Base-by-base conservation (phyloP, 805 yeast species). In the Starmera pachycereana region DNA sequence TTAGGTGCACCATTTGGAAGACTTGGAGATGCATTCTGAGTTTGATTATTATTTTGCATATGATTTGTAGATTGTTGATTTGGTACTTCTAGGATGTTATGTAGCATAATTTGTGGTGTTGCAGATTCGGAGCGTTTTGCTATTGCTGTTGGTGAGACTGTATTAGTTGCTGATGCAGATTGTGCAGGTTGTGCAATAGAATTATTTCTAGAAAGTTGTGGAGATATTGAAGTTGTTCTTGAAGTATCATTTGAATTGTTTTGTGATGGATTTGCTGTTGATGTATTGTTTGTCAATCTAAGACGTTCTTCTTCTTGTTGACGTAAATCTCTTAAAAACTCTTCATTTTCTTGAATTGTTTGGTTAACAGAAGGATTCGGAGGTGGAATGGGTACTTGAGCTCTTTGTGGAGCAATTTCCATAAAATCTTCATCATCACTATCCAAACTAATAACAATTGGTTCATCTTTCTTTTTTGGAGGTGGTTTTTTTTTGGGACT, bases 381-480 rank as follows among this genome's bases (percentile, higher is more conserved):
- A 22, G 27, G 27, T 4, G 27, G 27, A 7, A 22, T 22, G 7
- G 27, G 9, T 8, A 22, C 3, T 22, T 22, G 27, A 2, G 27
- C 9, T 30, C 32, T 30, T 10, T 30, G 32, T n/a, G 22, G 22
- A 25, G 16, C 3, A 8, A 29, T 32, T 8, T 49, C 58, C 6
- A 63, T 71, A 8, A 22, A 22, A 10, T 63, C 71, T 33, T 68
- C 74, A 35, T 62, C 63, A 31, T 69, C 76, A 43, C 76, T 72
- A 44, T 73, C 78, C 29, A 76, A 55, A 0, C 71, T 65, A 4
- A 76, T 72, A 1, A 73, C 56, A 35, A 69, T 68, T 4, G 71
- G 66, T 12, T 48, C 37, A 16, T 44, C 36, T 16, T 43, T 43
- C 30, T 44, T 37, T 12, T 45, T 36, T 34, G 40, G 18, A 33